Conservation (phyloP, 148 eudicot species). For the Oxyria digyna region DNA sequence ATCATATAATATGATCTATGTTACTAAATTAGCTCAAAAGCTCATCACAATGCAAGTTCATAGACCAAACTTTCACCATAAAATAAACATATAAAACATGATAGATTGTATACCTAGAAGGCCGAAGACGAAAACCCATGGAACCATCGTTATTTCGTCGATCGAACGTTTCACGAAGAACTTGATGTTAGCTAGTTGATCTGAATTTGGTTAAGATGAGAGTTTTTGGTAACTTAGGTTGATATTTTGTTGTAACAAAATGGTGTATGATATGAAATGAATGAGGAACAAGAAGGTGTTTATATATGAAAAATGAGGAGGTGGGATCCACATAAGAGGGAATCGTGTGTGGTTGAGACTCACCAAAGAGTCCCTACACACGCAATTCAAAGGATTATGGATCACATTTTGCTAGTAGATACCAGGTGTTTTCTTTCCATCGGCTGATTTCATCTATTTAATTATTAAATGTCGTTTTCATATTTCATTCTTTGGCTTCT, state of each 20-base stretch:
- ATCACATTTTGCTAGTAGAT: neutral
- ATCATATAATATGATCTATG: too few relatives aligned
- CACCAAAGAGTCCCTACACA: neutral
- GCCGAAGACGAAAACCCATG: constrained; percentile 60
- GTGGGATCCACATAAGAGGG: neutral
- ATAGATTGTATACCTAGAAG: constrained; percentile 41
- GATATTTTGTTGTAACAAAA: neutral
- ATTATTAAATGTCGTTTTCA: constrained; percentile 1
- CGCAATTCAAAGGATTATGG: neutral
- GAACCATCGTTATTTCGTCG: constrained; percentile 6
- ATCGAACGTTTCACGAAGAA: neutral
- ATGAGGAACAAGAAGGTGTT: neutral
- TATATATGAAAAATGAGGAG: neutral
- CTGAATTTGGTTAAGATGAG: neutral
- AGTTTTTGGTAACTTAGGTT: neutral
- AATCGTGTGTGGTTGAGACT: constrained; percentile 5
- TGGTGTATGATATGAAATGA: neutral
- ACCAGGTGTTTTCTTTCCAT: neutral
- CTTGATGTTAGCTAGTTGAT: neutral
- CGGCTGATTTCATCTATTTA: neutral
- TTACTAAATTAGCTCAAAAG: too few relatives aligned
- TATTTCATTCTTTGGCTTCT: neutral
- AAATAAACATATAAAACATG: too few relatives aligned
- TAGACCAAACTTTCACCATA: too few relatives aligned
- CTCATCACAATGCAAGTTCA: too few relatives aligned